Evolutionary conservation across 1,284 basidiomycete species (phyloP), one percentile per base, ranked within the genome.

Genomic region (Pseudomicrostroma phylloplanum): DNA sequence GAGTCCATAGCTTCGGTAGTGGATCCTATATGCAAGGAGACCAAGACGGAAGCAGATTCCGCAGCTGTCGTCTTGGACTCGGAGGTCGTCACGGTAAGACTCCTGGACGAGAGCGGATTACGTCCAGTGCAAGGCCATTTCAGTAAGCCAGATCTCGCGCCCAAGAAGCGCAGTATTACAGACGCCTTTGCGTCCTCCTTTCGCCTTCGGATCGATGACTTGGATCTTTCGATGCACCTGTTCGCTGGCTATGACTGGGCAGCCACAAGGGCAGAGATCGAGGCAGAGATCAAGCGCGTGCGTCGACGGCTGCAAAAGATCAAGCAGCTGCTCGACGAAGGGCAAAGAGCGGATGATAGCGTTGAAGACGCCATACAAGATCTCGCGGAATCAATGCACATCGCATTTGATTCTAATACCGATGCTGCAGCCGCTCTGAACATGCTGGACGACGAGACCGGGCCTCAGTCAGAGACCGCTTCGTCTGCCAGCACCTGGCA

Each of bases 381-480:
- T 11, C 84, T 97, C 6, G 94, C 93, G 83, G 94, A 96, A 75
- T 96, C 93, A 0, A 85, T 97, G 25, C 91, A 92, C 73, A 68
- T 76, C 26, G 63, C 69, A 15, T 21, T 59, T 51, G 43, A 68
- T 41, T n/a, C 67, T 54, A 73, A 72, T 39, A 64, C 69, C 63
- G 67, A 67, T 2, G 67, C 65, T 0, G 88, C 88, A 62, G 80
- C 85, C 9, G 87, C 72, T 49, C 85, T 97, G 55, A 89, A 89
- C 2, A 92, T 91, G 0, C 92, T 98, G 39, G 74, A 80, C 61
- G 91, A 96, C 67, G 88, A 96, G 77, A 82, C 96, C 8, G 87
- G 86, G 58, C 89, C 89, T 21, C 58, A 60, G 23, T 67, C 62
- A n/a, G 72, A 72, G 36, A 58, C 61, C 12, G 63, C 58, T 25